Conservation (phyloP, 768 basidiomycete species). For the Pholiota molesta region DNA sequence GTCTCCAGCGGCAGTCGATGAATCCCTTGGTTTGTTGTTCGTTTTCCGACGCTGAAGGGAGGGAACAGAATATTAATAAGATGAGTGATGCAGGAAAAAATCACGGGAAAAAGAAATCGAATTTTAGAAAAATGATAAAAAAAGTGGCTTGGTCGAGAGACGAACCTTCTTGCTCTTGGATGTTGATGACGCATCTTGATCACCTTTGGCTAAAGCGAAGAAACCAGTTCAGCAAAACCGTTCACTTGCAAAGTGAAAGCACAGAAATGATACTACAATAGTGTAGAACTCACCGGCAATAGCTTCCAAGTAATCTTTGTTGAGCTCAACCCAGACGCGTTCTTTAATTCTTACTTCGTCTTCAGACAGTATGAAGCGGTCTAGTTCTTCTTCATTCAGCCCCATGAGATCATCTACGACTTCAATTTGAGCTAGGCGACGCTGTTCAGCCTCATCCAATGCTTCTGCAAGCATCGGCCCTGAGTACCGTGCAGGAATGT, state of each 20-base stretch:
- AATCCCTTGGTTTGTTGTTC: slow-evolving; percentile 66
- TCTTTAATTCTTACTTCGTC: slow-evolving; percentile 87
- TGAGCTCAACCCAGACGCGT: slow-evolving; percentile 93
- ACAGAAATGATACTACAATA: slow-evolving; percentile 2
- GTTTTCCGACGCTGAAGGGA: slow-evolving; percentile 67
- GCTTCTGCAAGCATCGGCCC: slow-evolving; percentile 62
- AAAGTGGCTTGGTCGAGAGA: slow-evolving; percentile 44
- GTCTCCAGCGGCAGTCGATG: slow-evolving; percentile 66
- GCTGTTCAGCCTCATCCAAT: slow-evolving; percentile 67
- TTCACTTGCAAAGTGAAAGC: slow-evolving; percentile 10
- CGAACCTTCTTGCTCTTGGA: slow-evolving; percentile 81
- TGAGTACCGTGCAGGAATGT: slow-evolving; percentile 65
- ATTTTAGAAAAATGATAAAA: slow-evolving; percentile 20
- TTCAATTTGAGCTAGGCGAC: slow-evolving; percentile 55
- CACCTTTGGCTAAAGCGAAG: slow-evolving; percentile 63
- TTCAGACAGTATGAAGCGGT: slow-evolving; percentile 74
- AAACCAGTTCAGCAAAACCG: slow-evolving; percentile 48
- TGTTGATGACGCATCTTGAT: slow-evolving; percentile 47
- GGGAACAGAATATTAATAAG: slow-evolving; percentile 12
- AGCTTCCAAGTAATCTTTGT: slow-evolving; percentile 87
- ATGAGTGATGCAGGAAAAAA: slow-evolving; percentile 5
- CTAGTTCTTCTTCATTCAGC: slow-evolving; percentile 90
- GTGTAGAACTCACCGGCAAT: slow-evolving; percentile 66
- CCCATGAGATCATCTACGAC: slow-evolving; percentile 68
- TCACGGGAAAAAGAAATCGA: slow-evolving; percentile 14